Base-by-base conservation (phyloP, 345 rosid species). In the Erucastrum elatum region DNA sequence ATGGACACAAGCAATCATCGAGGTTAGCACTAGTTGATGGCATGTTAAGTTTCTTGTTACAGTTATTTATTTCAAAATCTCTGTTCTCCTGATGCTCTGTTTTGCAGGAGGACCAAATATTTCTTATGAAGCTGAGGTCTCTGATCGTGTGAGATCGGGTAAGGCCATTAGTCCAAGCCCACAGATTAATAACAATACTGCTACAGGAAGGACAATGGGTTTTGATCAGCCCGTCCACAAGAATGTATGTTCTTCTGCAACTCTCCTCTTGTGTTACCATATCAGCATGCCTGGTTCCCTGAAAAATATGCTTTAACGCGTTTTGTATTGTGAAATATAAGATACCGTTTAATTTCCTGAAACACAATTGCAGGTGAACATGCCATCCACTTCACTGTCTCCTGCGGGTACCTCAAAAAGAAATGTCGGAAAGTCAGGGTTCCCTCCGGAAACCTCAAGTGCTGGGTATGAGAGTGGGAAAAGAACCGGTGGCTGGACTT, bases 401-500 rank as follows among this genome's bases (percentile, higher is more conserved):
- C 85, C 77, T 72, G 92, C 91, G 59, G 92, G 89, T 53, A 66
- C 89, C 53, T 82, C 96, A 59, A 92, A 84, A 78, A 89, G 91
- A 84, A 86, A 84, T 75, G 78, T 82, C 1, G 60, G 87, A 58
- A 88, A 87, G 63, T 83, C 88, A 27, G 77, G 72, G 30, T 77
- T 79, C 76, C 88, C 91, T 12, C 37, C 88, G 2, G 97, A 89
- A 81, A 70, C 89, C 75, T 82, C 88, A 34, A 87, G 83, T 75
- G 72, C 88, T 70, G 85, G 88, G 60, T 88, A 84, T 26, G 96
- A 82, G 25, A 81, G 68, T 70, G 80, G 85, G 64, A 86, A 81
- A 34, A 87, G 83, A 85, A 80, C 88, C 13, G 90, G 91, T 61
- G 87, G 94, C 75, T 90, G 95, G 96, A 90, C 87, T 77, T 86